These are phyloP conservation scores for Erythrobasidium hasegawianum DNA, from an alignment of 1,284 basidiomycete species.

Conservation along the genomic window DNA sequence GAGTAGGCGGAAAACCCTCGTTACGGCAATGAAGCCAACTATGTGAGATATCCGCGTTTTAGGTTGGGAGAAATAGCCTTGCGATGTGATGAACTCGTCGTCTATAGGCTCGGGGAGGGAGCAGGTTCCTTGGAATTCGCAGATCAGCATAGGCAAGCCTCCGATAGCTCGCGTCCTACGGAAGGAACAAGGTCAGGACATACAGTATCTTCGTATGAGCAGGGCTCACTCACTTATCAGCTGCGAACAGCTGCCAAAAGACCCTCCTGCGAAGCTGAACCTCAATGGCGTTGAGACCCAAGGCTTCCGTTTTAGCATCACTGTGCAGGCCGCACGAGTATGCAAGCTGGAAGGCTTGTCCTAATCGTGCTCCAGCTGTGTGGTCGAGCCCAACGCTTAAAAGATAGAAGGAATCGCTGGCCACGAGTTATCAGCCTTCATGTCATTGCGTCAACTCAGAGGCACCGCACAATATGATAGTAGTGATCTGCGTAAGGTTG, in stretches of 20 bases:
- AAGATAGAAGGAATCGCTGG: constrained; percentile 50
- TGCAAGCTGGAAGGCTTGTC: constrained; percentile 49
- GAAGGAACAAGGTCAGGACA: constrained; percentile 17
- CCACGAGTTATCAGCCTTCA: neutral
- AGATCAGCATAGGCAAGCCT: constrained; percentile 50
- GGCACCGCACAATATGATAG: constrained; percentile 49
- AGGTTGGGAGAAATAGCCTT: constrained; percentile 50
- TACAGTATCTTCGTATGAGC: neutral
- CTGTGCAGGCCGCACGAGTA: constrained; percentile 49
- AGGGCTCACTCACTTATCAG: constrained; percentile 47
- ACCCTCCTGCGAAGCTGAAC: constrained; percentile 49
- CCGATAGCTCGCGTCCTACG: constrained; percentile 49
- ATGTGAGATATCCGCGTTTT: constrained; percentile 46
- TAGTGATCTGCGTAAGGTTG: constrained; percentile 48
- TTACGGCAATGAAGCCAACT: constrained; percentile 49
- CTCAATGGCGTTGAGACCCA: constrained; percentile 48
- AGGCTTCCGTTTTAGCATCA: constrained; percentile 46
- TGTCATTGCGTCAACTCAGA: neutral
- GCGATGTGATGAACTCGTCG: constrained; percentile 51
- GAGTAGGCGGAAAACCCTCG: constrained; percentile 48
- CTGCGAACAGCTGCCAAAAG: constrained; percentile 50
- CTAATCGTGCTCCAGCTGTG: constrained; percentile 48
- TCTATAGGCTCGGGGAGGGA: constrained; percentile 49
- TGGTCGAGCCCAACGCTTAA: constrained; percentile 48
- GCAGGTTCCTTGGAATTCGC: constrained; percentile 50